Evolutionary conservation across 2,329 filamentous ascomycete species (phyloP), one percentile per base, ranked within the genome.

Genomic region (Byssothecium circinans): DNA sequence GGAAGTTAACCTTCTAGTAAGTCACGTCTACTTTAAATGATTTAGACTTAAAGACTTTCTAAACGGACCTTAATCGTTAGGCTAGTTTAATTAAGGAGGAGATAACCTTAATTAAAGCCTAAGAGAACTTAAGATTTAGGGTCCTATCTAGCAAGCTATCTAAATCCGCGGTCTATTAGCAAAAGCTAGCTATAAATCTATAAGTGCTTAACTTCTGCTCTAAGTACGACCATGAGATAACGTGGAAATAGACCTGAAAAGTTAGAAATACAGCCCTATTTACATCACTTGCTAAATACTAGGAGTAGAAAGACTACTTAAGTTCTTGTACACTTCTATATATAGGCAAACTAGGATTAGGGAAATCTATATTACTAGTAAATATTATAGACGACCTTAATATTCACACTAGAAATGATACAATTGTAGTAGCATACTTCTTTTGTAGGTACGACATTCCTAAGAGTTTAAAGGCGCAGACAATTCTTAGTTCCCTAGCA

Each of bases 321-420:
- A 27, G 25, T 7, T 27, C 25, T 7, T 11, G 25, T 11, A 11
- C 25, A 7, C 25, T 27, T 7, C 1, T 76, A 0, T 70, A 58
- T 25, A 64, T 42, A 8, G 75, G 74, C 4, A 76, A 73, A 36
- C 57, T 78, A 1, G 75, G 75, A 1, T 72, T 69, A 0, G 75
- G 75, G 0, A 78, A 78, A 47, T 76, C 76, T 0, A 74, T 78
- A 1, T 41, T 73, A 6, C 38, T 77, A 3, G 74, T 75, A 2
- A 78, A 76, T 41, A 66, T 78, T 0, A 62, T 78, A 1, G 57
- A 64, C n/a, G 53, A 65, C 19, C 54, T 66, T 10, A 50, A 29
- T 34, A n/a, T 61, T 20, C 38, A 22, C 4, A 33, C 39, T 2
- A 14, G 33, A 12, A 48, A 45, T 2, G 35, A 47, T 12, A 12